Base-by-base conservation (phyloP, 352 stramenopile genomes). In the Halophytophthora polymorphica region DNA sequence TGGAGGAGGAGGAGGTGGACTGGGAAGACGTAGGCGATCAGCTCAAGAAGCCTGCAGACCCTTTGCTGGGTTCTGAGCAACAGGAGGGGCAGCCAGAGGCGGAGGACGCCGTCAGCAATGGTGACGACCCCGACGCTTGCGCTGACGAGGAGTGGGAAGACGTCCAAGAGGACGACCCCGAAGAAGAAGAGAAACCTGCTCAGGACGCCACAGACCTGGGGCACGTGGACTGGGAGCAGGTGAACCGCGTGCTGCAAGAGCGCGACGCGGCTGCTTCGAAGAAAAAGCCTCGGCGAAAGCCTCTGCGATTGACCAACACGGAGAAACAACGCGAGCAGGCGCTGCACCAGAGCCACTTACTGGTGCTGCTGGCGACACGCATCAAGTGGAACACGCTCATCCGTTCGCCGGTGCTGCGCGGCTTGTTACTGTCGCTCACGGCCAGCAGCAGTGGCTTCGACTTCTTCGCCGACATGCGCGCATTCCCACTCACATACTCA, bases 341-440 rank as follows among this genome's bases (percentile, higher is more conserved):
- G 25, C 61, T 90, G 25, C 78, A 91, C 57, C 70, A 90, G 56
- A 73, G 63, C 31, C 83, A 93, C 51, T 49, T 93, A 45, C 58
- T 93, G 40, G 46, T 90, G 48, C 59, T 86, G 12, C 28, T 93
- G 36, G 66, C 71, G 13, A 64, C 53, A 25, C 72, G 78, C 23
- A 49, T 74, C 37, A 66, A 83, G 28, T 74, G 77, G 64, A 79
- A 75, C 22, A 33, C 45, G 41, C 38, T 86, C 11, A 73, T 58
- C 35, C 57, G 64, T 40, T 77, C 69, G 5, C 48, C 64, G 17
- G 40, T 88, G 41, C 49, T 91, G 15, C 69, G 60, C 25, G 77
- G 71, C 0, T 52, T 93, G 29, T 10, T 90, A 50, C 56, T 90
- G 38, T 93, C 83, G 48, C 55, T 90, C 13, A 76, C 74, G 4